Base-by-base conservation (phyloP, 768 basidiomycete genomes). In the Rhodotorula babjevae region DNA sequence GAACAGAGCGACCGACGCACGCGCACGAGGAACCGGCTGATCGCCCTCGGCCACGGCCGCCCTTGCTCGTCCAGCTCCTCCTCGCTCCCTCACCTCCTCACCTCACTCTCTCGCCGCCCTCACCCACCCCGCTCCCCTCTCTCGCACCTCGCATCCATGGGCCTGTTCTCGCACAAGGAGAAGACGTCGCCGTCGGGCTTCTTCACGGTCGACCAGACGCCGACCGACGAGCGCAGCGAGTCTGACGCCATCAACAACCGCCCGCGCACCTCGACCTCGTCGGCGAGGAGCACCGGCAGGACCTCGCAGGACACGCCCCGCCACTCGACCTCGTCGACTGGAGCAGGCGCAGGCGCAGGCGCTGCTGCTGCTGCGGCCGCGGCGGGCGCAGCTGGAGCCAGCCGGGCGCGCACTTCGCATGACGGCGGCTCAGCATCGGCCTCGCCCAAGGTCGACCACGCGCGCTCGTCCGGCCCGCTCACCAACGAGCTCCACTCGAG, bases 151-250 rank as follows among this genome's bases (percentile, higher is more conserved):
- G 0, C 42, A 40, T n/a, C 6, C 16, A 72, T 72, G 71, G 71
- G 71, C 47, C 40, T 72, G 15, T 72, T 72, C 71, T 52, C 14
- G 57, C 58, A 68, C 49, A 63, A 61, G 58, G 63, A 72, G 58
- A 52, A 60, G 31, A 67, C 55, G 23, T 67, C 67, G 33, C 71
- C 71, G 31, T 72, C 71, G 27, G 71, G 71, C 33, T 65, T 56
- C 66, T 67, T 67, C 58, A 44, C 31, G 62, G 71, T 44, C 59
- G 67, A 68, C n/a, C 31, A 12, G 29, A n/a, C 27, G 25, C 46
- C 53, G 0, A 49, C 62, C 18, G 52, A 47, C 14, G 69, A 69
- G 65, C 36, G 36, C 19, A 23, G 36, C 42, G 59, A 60, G 50
- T 4, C 25, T 25, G 50, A 52, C 50, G 50, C 50, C 50, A 52